Evolutionary conservation across 371 early-diverging fungal genomes (phyloP).

Genomic region (Mortierella sp.): DNA sequence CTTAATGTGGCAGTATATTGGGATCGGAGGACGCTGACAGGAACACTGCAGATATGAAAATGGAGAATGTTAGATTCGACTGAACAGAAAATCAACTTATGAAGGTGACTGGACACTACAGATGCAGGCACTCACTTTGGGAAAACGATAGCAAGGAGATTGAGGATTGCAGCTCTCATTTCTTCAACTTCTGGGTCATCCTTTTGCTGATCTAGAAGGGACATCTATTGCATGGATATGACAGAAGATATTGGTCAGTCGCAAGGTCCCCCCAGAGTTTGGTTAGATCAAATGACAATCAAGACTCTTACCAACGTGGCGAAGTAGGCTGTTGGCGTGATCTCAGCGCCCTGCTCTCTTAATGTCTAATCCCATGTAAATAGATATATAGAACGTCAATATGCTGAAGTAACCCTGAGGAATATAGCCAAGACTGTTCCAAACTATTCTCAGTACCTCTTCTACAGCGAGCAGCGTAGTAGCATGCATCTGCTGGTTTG

Average conservation of each 20-base stretch:
- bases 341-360: constrained; percentile 74
- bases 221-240: constrained; percentile 57
- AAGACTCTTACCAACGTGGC: constrained; percentile 78
- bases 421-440: neutral
- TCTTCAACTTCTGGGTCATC: constrained; percentile 66
- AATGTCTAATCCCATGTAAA: constrained; percentile 68
- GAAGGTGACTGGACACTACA: neutral
- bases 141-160: constrained; percentile 86
- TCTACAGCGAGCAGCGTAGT: constrained; percentile 90
- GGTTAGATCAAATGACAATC: neutral
- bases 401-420: neutral
- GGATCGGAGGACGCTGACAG: constrained; percentile 70
- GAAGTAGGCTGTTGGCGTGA: constrained; percentile 89
- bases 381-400: neutral
- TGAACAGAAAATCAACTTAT: neutral
- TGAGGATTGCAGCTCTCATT: constrained; percentile 77
- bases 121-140: constrained; percentile 66
- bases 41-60: constrained; percentile 59
- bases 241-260: neutral
- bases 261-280: neutral
- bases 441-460: constrained; percentile 63
- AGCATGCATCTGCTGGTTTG: constrained; percentile 82
- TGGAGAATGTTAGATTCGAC: neutral
- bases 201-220: constrained; percentile 80
- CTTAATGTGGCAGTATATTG: constrained; percentile 74